Evolutionary conservation across 768 basidiomycete species (phyloP), one percentile per base, ranked within the genome.

Genomic region (Mycena vulgaris): DNA sequence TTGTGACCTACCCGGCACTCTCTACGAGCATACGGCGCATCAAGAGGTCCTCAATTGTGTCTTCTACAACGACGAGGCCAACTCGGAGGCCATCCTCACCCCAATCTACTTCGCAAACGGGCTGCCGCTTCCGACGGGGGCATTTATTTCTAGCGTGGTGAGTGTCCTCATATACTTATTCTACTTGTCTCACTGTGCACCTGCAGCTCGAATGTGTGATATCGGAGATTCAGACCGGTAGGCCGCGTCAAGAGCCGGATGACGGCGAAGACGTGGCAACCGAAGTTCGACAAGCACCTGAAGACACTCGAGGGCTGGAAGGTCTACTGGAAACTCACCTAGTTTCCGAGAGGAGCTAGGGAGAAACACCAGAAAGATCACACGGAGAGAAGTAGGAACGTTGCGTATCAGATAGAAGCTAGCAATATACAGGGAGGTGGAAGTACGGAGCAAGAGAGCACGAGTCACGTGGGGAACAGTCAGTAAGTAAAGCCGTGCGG

Each of bases 181-280:
- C n/a, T n/a, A n/a, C n/a, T n/a, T n/a, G n/a, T n/a, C n/a, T n/a
- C n/a, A n/a, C n/a, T n/a, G n/a, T n/a, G n/a, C n/a, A n/a, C n/a
- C n/a, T n/a, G n/a, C 39, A 58, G 57, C 39, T 58, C 9, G 57
- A 58, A 45, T 58, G 57, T 45, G 39, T 42, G 4, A 58, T 58
- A 25, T 23, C 25, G 27, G 57, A 58, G 27, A 23, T 14, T 21
- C 33, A 16, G 9, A 58, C 39, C 27, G 57, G 57, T 0, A 27
- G 4, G 27, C 57, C n/a, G 16, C 19, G 13, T 58, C 25, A 16
- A 47, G 21, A 47, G n/a, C 45, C 45, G 45, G 5, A 47, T 47
- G 45, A 13, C 45, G 7, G 45, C 45, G n/a, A 47, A 47, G 45
- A 47, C n/a, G 23, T 47, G 45, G 45, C 45, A 47, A n/a, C 45